Percentiles rank a stretch among this genome's conserved stretches.
These are phyloP conservation scores for Neurospora sp. DNA, from an alignment of 495 filamentous ascomycete genomes.

Conservation along the genomic window DNA sequence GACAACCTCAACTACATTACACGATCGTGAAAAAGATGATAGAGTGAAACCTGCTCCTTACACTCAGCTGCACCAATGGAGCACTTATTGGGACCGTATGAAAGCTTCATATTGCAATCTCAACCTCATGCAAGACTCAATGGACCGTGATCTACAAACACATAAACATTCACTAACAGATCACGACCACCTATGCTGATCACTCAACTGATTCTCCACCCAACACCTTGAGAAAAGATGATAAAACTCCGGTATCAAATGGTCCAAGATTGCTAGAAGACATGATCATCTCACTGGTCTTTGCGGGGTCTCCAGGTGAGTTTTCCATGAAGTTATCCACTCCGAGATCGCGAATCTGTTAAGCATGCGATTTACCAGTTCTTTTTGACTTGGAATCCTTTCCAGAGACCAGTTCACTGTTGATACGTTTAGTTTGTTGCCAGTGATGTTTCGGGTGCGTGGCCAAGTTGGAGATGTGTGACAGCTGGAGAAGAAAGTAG, in stretches of 20 bases:
- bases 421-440: too few relatives aligned
- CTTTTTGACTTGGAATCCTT: not conserved
- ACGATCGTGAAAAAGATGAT: not conserved
- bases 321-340: not conserved
- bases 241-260: not conserved
- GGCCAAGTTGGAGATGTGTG: too few relatives aligned
- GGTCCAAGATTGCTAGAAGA: not conserved
- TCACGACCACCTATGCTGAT: not conserved
- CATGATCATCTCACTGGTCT: not conserved
- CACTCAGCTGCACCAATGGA: too few relatives aligned
- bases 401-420: not conserved
- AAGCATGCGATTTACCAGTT: not conserved
- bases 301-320: not conserved
- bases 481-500: too few relatives aligned
- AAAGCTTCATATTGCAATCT: too few relatives aligned
- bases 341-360: not conserved
- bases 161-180: not conserved
- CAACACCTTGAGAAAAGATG: not conserved
- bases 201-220: not conserved
- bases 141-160: not conserved
- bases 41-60: not conserved
- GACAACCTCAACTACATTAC: not conserved
- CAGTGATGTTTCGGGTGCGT: too few relatives aligned
- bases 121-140: too few relatives aligned
- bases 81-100: too few relatives aligned